phyloP scores from a whole-genome alignment of 2,329 filamentous ascomycete species.

The Apiospora rasikravindrae region DNA sequence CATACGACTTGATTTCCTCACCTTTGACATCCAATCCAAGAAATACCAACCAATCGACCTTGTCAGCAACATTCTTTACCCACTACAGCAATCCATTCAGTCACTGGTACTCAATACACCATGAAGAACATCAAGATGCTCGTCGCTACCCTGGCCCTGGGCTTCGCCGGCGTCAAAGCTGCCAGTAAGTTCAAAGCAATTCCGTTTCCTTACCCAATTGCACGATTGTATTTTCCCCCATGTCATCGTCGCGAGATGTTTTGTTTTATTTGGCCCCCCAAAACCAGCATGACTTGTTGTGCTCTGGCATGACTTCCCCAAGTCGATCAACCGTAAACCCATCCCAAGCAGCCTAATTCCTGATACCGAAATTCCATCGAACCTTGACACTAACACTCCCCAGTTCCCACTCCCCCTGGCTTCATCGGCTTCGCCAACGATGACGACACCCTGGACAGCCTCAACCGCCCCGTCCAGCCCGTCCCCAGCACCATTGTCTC shows the following conservation, averaged over 20 bases:
- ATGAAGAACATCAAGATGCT: slow-evolving; percentile 15
- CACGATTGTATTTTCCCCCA: not conserved
- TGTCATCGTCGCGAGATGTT: not conserved
- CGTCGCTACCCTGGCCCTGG: not conserved
- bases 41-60: not conserved
- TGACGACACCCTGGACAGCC: not conserved
- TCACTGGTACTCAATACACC: not conserved
- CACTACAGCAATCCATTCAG: not conserved
- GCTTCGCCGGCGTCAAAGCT: not conserved
- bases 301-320: not conserved
- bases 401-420: not conserved
- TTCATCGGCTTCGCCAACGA: not conserved
- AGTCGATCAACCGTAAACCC: not conserved
- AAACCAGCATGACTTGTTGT: not conserved
- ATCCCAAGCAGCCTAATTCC: not conserved
- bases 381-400: not conserved
- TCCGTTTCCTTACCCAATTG: not conserved
- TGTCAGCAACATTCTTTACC: not conserved
- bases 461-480: not conserved
- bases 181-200: not conserved
- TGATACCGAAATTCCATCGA: not conserved
- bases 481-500: not conserved
- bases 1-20: not conserved
- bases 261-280: accelerated
- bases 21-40: not conserved